These are phyloP conservation scores for Trypethelium eluteriae DNA, from an alignment of 495 filamentous ascomycete genomes.

Conservation along the genomic window DNA sequence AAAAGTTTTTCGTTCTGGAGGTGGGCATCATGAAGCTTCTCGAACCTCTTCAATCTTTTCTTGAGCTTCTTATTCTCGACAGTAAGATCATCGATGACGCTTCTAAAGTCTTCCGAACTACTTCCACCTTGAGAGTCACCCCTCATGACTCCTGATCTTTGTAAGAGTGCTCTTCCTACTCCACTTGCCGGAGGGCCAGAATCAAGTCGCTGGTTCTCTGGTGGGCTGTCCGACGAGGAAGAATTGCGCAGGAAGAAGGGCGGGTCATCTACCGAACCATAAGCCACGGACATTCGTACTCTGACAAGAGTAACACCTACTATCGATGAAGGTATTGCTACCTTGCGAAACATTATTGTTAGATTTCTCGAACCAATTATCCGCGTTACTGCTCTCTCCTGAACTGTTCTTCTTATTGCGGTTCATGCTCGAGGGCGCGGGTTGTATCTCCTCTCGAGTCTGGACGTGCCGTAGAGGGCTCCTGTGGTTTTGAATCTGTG, in stretches of 20 bases:
- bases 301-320: slow-evolving; percentile 18
- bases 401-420: slow-evolving; percentile 30
- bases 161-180: background rate
- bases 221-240: slow-evolving; percentile 32
- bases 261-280: slow-evolving; percentile 29
- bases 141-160: slow-evolving; percentile 1
- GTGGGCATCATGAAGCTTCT: slow-evolving; percentile 52
- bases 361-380: slow-evolving; percentile 37
- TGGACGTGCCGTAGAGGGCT: slow-evolving; percentile 15
- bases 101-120: slow-evolving; percentile 34
- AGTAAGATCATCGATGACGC: slow-evolving; percentile 41
- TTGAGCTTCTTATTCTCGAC: slow-evolving; percentile 53
- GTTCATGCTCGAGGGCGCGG: slow-evolving; percentile 5
- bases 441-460: slow-evolving; percentile 15
- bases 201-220: slow-evolving; percentile 16
- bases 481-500: background rate
- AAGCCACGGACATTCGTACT: background rate
- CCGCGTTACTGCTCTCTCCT: slow-evolving; percentile 38
- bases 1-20: slow-evolving; percentile 62
- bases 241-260: slow-evolving; percentile 37
- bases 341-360: slow-evolving; percentile 33
- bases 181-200: slow-evolving; percentile 10
- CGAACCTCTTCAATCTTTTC: slow-evolving; percentile 58
- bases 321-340: slow-evolving; percentile 27
- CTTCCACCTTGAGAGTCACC: slow-evolving; percentile 19